phyloP scores from a whole-genome alignment of 768 basidiomycete species.

The Agaricus sinodeliciosus region DNA sequence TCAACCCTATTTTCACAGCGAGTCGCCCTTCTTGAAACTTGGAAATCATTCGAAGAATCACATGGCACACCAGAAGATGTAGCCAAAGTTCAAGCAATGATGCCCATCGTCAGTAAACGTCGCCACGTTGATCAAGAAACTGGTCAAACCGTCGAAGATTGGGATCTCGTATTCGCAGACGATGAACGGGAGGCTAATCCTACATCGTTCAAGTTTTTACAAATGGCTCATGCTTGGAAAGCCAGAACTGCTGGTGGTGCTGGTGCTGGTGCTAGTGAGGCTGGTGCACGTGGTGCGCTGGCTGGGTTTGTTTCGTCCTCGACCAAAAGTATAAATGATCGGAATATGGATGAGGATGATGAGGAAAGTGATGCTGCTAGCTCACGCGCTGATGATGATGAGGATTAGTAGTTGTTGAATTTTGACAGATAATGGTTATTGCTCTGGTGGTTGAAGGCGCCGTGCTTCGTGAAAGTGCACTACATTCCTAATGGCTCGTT shows the following conservation, averaged over 20 bases:
- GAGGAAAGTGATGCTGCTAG: slow-evolving; percentile 47
- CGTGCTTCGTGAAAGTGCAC: no score
- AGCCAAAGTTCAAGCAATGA: slow-evolving; percentile 82
- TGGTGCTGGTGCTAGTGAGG: slow-evolving; percentile 22
- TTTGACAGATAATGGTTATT: neutral
- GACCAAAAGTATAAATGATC: neutral
- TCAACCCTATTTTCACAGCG: slow-evolving; percentile 44
- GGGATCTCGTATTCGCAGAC: slow-evolving; percentile 94
- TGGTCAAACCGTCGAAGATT: slow-evolving; percentile 86
- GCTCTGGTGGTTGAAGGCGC: no score
- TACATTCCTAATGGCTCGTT: no score
- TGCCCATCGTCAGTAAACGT: slow-evolving; percentile 86
- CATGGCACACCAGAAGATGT: slow-evolving; percentile 70
- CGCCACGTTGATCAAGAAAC: slow-evolving; percentile 81
- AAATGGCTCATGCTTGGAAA: slow-evolving; percentile 93
- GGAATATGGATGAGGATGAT: slow-evolving; percentile 15
- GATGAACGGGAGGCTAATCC: slow-evolving; percentile 94
- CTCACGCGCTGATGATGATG: slow-evolving; percentile 30
- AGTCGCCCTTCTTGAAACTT: slow-evolving; percentile 85
- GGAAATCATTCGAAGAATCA: slow-evolving; percentile 89
- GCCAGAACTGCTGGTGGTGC: slow-evolving; percentile 17
- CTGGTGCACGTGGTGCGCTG: slow-evolving; percentile 24
- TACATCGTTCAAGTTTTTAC: slow-evolving; percentile 90
- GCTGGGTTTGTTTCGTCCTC: slow-evolving; percentile 44
- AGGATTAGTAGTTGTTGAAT: slow-evolving; percentile 13